These are phyloP conservation scores for Aquilaria sinensis DNA, from an alignment of 345 rosid genomes.

Conservation along the genomic window DNA sequence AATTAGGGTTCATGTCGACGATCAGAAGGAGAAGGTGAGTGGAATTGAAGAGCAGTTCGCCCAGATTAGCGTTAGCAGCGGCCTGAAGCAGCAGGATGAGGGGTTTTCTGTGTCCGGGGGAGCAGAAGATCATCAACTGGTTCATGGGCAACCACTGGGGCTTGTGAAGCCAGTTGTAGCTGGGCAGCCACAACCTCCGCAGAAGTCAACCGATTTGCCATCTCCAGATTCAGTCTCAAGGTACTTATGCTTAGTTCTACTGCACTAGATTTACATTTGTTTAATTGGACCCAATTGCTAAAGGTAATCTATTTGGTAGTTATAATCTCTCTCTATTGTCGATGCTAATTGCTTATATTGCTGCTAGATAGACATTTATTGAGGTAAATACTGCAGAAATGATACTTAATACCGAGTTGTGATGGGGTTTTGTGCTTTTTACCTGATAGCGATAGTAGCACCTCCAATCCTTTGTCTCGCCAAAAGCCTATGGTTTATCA, in stretches of 20 bases:
- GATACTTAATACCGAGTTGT: constrained; percentile 22
- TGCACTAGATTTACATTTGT: neutral
- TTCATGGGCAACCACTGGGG: constrained; percentile 56
- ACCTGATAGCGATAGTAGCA: constrained; percentile 73
- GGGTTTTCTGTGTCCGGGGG: constrained; percentile 45
- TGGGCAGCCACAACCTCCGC: constrained; percentile 40
- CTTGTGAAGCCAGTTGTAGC: constrained; percentile 43
- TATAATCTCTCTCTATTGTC: neutral
- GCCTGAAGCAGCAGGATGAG: constrained; percentile 50
- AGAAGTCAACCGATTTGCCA: constrained; percentile 49
- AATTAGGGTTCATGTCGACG: constrained; percentile 73
- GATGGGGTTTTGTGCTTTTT: constrained; percentile 15
- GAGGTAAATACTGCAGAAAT: neutral
- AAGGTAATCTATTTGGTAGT: neutral
- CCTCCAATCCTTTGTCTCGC: constrained; percentile 53
- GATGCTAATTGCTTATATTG: neutral
- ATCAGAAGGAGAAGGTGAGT: constrained; percentile 45
- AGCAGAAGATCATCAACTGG: constrained; percentile 93
- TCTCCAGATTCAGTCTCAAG: constrained; percentile 96
- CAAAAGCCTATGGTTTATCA: constrained; percentile 62
- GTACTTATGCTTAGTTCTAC: constrained; percentile 22
- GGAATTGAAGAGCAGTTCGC: constrained; percentile 93
- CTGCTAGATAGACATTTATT: no score
- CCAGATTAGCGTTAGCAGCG: constrained; percentile 37
- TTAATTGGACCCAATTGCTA: neutral